Evolutionary conservation across 1,139 yeast genomes (phyloP), one percentile per base, ranked within the genome.

Genomic region (Candida frijolesensis): DNA sequence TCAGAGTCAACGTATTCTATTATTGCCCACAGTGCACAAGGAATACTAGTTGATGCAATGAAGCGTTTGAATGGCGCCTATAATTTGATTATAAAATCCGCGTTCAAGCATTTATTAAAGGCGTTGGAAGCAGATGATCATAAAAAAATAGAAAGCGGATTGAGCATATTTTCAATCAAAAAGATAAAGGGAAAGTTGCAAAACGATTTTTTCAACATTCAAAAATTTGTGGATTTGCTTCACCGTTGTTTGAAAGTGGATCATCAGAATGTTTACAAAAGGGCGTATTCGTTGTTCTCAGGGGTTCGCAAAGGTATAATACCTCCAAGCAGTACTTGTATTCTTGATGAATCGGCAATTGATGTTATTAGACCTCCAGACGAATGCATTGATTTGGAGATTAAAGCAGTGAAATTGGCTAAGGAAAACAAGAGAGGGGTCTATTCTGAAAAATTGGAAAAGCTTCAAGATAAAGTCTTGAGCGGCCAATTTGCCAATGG

Each of bases 41-140:
- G 81, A 0, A 79, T 89, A 1, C 69, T 94, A 51, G 79, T 84
- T 4, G 86, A 87, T 42, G 83, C 90, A 1, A 81, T 89, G 78
- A 87, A 84, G 59, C 83, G 90, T 50, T 71, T 94, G 9, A 77
- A 84, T 56, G 91, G 94, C 1, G 84, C 95, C 0, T 85, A 86
- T 52, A 68, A 74, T 42, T 70, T 79, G 9, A 74, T 85, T 9
- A 68, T 85, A 45, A 79, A 64, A 51, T 67, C 62, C 22, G 69
- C 87, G 1, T 73, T 88, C 48, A 76, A 76, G 29, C 74, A 77
- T 15, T 68, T 87, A 48, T 67, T 76, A 9, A 66, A 68, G 19
- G 85, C 90, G 0, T 60, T 92, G n/a, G 71, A 74, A 0, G 71
- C 71, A 2, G 71, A 78, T 18, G 87, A 86, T 46, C 71, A 70